Conservation (phyloP, 2,329 filamentous ascomycete species). For the Xylariaceae sp. region DNA sequence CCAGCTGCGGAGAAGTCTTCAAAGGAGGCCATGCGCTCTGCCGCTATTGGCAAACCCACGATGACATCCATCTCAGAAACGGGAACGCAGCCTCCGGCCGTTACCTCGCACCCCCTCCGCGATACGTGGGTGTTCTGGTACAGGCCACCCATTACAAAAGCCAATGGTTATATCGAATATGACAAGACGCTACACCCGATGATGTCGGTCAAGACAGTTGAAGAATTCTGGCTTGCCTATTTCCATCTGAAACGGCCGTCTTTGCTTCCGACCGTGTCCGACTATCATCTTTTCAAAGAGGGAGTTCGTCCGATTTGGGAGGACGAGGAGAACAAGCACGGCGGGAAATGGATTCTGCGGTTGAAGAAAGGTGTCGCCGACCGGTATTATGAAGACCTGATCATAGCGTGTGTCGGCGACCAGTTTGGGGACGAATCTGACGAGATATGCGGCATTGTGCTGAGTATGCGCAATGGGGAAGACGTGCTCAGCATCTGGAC, state of each 20-base stretch:
- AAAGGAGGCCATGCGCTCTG: slow-evolving; percentile 36
- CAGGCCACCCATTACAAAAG: slow-evolving; percentile 91
- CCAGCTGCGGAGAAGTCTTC: slow-evolving; percentile 60
- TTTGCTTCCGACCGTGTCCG: slow-evolving; percentile 80
- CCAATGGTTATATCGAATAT: slow-evolving; percentile 80
- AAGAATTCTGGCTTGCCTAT: slow-evolving; percentile 90
- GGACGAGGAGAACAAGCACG: slow-evolving; percentile 91
- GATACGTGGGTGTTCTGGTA: slow-evolving; percentile 97
- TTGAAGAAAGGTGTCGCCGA: slow-evolving; percentile 97
- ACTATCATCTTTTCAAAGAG: slow-evolving; percentile 97
- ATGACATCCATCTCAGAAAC: slow-evolving; percentile 45
- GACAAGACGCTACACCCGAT: slow-evolving; percentile 92
- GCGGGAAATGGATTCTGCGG: slow-evolving; percentile 95
- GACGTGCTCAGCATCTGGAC: slow-evolving; percentile 99
- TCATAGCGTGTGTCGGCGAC: slow-evolving; percentile 86
- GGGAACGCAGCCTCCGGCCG: slow-evolving; percentile 35
- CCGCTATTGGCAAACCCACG: slow-evolving; percentile 32
- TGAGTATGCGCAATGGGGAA: slow-evolving; percentile 91
- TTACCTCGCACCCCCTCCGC: slow-evolving; percentile 60
- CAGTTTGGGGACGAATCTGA: slow-evolving; percentile 90
- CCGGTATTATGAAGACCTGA: slow-evolving; percentile 91
- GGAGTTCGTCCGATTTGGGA: slow-evolving; percentile 97
- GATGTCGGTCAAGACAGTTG: slow-evolving; percentile 72
- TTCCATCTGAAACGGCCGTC: slow-evolving; percentile 86
- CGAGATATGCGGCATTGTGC: slow-evolving; percentile 89